A percentile compares a stretch with the other conserved stretches of the same genome.
Evolutionary conservation across 1,139 yeast genomes (phyloP).

Genomic region (Saccharomyces pastorianus): DNA sequence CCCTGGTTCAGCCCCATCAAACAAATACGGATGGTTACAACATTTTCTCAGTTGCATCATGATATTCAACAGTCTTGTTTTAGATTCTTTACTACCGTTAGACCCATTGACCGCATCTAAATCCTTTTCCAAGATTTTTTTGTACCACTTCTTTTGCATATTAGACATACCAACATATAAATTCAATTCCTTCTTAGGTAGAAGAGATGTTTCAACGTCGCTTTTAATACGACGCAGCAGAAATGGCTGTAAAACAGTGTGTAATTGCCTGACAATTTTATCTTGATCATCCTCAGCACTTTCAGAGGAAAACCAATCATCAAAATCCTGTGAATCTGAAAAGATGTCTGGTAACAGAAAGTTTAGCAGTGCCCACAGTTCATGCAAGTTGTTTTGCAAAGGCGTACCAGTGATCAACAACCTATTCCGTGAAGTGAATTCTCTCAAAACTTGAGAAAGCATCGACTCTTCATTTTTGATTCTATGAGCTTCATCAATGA

Average conservation of each 20-base stretch:
- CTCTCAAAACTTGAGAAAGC: conserved; percentile 78
- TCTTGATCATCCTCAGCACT: conserved; percentile 53
- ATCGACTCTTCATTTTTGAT: conserved; percentile 91
- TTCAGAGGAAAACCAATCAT: conserved; percentile 68
- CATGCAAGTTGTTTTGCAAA: conserved; percentile 86
- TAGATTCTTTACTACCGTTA: conserved; percentile 80
- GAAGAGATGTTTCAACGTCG: conserved; percentile 83
- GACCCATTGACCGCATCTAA: conserved; percentile 95
- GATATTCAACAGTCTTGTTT: conserved; percentile 80
- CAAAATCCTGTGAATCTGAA: conserved; percentile 82
- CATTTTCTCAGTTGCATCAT: conserved; percentile 96
- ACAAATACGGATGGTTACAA: conserved; percentile 92
- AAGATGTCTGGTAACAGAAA: conserved; percentile 90
- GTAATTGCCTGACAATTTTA: conserved; percentile 72
- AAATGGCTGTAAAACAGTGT: conserved; percentile 80
- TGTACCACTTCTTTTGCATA: conserved; percentile 92
- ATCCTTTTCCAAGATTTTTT: conserved; percentile 79
- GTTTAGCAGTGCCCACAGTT: conserved; percentile 88
- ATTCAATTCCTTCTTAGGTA: conserved; percentile 86
- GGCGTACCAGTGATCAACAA: conserved; percentile 94
- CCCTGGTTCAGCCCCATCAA: conserved; percentile 98
- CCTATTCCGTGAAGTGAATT: conserved; percentile 78
- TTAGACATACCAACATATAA: conserved; percentile 89
- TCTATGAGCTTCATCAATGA: conserved; percentile 95
- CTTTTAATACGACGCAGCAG: conserved; percentile 80